phyloP scores from a whole-genome alignment of 345 rosid genomes.

The Murraya koenigii region DNA sequence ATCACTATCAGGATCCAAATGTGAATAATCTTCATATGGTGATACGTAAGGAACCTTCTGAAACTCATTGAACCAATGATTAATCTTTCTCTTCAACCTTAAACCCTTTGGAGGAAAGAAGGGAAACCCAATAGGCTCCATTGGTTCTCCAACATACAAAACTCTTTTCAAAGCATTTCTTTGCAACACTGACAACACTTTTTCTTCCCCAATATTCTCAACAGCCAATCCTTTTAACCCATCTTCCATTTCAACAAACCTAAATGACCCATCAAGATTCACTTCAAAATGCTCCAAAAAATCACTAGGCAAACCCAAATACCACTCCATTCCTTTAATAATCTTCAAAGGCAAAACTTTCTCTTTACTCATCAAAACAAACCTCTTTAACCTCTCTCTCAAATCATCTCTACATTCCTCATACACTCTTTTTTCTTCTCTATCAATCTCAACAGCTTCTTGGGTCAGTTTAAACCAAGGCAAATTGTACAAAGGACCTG shows the following conservation, averaged over 20 bases:
- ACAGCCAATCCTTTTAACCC: constrained; percentile 70
- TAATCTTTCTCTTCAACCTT: constrained; percentile 68
- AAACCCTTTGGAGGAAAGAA: constrained; percentile 77
- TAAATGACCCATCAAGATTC: constrained; percentile 47
- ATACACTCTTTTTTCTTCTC: constrained; percentile 45
- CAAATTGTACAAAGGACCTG: constrained; percentile 59
- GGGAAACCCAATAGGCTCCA: constrained; percentile 61
- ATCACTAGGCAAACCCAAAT: constrained; percentile 72
- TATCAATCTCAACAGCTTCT: constrained; percentile 63
- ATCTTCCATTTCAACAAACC: constrained; percentile 66
- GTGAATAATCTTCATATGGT: constrained; percentile 67
- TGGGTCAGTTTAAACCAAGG: constrained; percentile 92
- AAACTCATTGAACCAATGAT: constrained; percentile 66
- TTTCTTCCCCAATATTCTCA: constrained; percentile 30
- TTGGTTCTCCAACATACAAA: constrained; percentile 30
- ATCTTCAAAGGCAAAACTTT: constrained; percentile 73
- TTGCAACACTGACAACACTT: constrained; percentile 53
- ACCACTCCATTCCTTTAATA: constrained; percentile 79
- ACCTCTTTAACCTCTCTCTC: constrained; percentile 53
- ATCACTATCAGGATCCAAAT: constrained; percentile 65
- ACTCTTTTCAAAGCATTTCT: constrained; percentile 55
- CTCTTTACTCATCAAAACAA: constrained; percentile 67
- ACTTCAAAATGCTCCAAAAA: constrained; percentile 38
- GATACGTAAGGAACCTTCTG: constrained; percentile 73
- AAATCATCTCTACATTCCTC: constrained; percentile 51